These are phyloP conservation scores for Xylariales sp. DNA, from an alignment of 2,329 filamentous ascomycete species.

Conservation along the genomic window DNA sequence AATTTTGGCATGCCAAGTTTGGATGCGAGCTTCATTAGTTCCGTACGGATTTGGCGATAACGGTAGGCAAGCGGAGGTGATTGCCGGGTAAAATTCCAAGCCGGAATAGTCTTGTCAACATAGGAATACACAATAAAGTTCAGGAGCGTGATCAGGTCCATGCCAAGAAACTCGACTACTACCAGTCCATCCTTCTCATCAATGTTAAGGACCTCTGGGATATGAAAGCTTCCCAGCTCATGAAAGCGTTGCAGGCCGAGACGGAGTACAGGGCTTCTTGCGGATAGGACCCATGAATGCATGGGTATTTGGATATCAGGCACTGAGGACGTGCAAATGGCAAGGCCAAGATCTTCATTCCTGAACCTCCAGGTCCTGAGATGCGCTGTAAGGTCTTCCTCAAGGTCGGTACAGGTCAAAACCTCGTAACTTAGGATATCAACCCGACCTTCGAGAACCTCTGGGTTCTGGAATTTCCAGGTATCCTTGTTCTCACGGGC, in stretches of 20 bases:
- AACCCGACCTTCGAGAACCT: slow-evolving; percentile 47
- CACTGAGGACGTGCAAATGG: slow-evolving; percentile 51
- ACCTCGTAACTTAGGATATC: slow-evolving; percentile 46
- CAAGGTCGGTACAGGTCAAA: slow-evolving; percentile 61
- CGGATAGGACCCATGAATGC: slow-evolving; percentile 76
- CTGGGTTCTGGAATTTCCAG: slow-evolving; percentile 35
- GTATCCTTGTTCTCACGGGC: slow-evolving; percentile 33
- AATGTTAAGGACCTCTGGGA: slow-evolving; percentile 59
- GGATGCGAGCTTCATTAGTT: slow-evolving; percentile 82
- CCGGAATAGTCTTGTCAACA: slow-evolving; percentile 72
- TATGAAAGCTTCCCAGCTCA: slow-evolving; percentile 45
- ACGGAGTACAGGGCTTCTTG: slow-evolving; percentile 67
- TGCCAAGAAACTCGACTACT: slow-evolving; percentile 59
- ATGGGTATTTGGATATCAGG: slow-evolving; percentile 73
- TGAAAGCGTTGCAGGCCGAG: slow-evolving; percentile 55
- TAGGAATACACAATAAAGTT: slow-evolving; percentile 80
- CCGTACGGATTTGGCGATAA: slow-evolving; percentile 74
- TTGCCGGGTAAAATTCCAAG: slow-evolving; percentile 76
- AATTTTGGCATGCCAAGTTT: slow-evolving; percentile 66
- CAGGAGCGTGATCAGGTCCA: slow-evolving; percentile 75
- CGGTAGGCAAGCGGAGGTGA: slow-evolving; percentile 62
- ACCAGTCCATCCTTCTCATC: slow-evolving; percentile 45
- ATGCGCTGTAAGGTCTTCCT: slow-evolving; percentile 54
- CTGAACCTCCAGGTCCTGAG: slow-evolving; percentile 33
- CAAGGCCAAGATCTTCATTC: slow-evolving; percentile 37